A percentile compares a stretch with the other conserved stretches of the same genome.
Evolutionary conservation across 257 asterid species (phyloP).

Genomic region (Mentha longifolia): DNA sequence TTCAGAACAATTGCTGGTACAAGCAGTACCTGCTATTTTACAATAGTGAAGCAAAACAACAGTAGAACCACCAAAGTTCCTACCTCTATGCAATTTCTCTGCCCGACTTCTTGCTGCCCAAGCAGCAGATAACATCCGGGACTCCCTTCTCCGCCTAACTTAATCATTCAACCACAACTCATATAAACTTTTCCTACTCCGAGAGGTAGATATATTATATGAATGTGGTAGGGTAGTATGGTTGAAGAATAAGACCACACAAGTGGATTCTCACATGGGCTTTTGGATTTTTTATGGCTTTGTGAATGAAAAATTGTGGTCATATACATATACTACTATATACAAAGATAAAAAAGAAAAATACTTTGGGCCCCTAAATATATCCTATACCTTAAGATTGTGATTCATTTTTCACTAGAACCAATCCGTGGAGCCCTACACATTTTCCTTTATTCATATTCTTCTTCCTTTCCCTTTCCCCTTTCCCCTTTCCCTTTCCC

Average conservation of each 20-base stretch:
- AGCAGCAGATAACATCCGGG: too few species aligned
- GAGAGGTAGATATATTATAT: neutral
- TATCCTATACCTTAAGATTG: neutral
- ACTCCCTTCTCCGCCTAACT: too few species aligned
- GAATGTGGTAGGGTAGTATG: constrained; percentile 35
- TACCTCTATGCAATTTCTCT: too few species aligned
- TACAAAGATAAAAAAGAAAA: neutral
- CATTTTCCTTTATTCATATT: neutral
- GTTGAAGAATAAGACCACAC: constrained; percentile 28
- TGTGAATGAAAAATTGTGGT: constrained; percentile 26
- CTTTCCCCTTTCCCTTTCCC: neutral
- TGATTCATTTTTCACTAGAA: neutral
- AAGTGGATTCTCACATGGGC: constrained; percentile 42
- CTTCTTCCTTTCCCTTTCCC: neutral
- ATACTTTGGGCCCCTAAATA: neutral
- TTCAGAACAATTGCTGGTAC: too few species aligned
- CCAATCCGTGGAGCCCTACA: neutral
- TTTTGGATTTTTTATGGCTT: constrained; percentile 7
- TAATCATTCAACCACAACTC: too few species aligned
- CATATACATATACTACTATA: neutral
- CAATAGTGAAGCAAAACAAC: too few species aligned
- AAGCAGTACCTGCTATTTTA: too few species aligned
- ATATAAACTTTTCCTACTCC: too few species aligned
- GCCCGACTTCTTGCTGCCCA: too few species aligned
- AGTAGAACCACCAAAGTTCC: too few species aligned